Percentiles rank a stretch among this genome's conserved stretches.
phyloP scores from a whole-genome alignment of 2,329 filamentous ascomycete species.

The Cordyceps cicadae region DNA sequence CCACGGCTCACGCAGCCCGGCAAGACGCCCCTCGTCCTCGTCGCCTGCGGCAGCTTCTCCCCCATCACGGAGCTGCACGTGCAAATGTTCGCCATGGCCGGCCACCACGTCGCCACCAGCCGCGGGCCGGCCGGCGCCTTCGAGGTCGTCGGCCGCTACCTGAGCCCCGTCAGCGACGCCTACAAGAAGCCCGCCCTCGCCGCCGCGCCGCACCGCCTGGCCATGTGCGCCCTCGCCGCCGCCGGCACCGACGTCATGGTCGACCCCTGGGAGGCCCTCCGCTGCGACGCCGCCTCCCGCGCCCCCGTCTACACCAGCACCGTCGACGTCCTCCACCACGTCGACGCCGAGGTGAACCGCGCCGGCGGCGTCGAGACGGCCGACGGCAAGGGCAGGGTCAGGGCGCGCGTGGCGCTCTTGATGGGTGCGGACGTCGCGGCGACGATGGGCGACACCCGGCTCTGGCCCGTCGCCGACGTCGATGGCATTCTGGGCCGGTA shows the following conservation, averaged over 20 bases:
- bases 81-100: conserved; percentile 77
- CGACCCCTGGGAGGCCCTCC: conserved; percentile 67
- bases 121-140: conserved; percentile 38
- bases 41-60: conserved; percentile 61
- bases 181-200: conserved; percentile 33
- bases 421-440: conserved; percentile 65
- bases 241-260: conserved; percentile 70
- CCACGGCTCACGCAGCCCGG: conserved; percentile 46
- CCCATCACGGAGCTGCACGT: conserved; percentile 69
- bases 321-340: conserved; percentile 76
- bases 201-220: conserved; percentile 25
- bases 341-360: conserved; percentile 73
- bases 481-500: conserved; percentile 75
- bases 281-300: conserved; percentile 23
- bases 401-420: conserved; percentile 64
- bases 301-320: conserved; percentile 78
- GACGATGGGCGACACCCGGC: conserved; percentile 59
- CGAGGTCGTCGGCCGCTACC: conserved; percentile 75
- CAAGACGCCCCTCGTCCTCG: conserved; percentile 57
- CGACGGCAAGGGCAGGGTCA: conserved; percentile 52
- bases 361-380: conserved; percentile 57
- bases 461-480: conserved; percentile 75
- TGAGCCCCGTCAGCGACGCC: conserved; percentile 28
- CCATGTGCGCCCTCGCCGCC: conserved; percentile 76
- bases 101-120: conserved; percentile 43